A percentile compares a stretch with the other conserved stretches of the same genome.
Conservation (phyloP, 805 yeast genomes). For the Wickerhamiella brachini region DNA sequence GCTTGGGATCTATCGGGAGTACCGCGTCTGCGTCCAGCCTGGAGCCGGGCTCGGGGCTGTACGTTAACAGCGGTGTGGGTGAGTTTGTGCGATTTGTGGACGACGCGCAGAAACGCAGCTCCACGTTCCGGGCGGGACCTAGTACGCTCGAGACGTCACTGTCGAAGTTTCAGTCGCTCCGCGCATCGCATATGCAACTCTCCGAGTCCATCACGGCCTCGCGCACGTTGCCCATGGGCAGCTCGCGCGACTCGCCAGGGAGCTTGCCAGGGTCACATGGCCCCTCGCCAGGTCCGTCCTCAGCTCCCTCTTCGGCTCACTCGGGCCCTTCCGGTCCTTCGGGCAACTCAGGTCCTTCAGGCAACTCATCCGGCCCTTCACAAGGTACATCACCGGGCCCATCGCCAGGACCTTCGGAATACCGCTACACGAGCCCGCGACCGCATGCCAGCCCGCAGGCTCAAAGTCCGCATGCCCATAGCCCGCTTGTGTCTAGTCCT, state of each 20-base stretch:
- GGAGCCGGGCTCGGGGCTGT: slow-evolving; percentile 31
- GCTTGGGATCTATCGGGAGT: slow-evolving; percentile 15
- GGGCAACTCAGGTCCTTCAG: too few relatives aligned
- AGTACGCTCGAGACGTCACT: slow-evolving; percentile 18
- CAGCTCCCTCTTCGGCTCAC: too few relatives aligned
- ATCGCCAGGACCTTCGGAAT: not conserved
- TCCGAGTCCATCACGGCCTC: slow-evolving; percentile 22
- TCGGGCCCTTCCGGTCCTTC: too few relatives aligned
- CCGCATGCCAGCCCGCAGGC: slow-evolving; percentile 4
- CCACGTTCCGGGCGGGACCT: slow-evolving; percentile 4
- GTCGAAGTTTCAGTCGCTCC: slow-evolving; percentile 24
- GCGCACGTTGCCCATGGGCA: not conserved
- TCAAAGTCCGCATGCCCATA: slow-evolving; percentile 1
- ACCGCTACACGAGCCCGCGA: slow-evolving; percentile 1
- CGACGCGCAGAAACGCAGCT: slow-evolving; percentile 13
- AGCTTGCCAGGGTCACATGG: too few relatives aligned
- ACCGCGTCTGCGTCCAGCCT: slow-evolving; percentile 14
- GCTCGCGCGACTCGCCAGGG: not conserved
- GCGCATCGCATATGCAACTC: slow-evolving; percentile 22
- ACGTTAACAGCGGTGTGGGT: slow-evolving; percentile 34
- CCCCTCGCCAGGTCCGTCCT: too few relatives aligned
- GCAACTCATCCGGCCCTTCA: too few relatives aligned
- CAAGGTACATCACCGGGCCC: too few relatives aligned
- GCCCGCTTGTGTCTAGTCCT: not conserved
- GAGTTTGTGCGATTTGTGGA: slow-evolving; percentile 64